Evolutionary conservation across 805 yeast genomes (phyloP).

Genomic region (Metschnikowia bowlesiae): DNA sequence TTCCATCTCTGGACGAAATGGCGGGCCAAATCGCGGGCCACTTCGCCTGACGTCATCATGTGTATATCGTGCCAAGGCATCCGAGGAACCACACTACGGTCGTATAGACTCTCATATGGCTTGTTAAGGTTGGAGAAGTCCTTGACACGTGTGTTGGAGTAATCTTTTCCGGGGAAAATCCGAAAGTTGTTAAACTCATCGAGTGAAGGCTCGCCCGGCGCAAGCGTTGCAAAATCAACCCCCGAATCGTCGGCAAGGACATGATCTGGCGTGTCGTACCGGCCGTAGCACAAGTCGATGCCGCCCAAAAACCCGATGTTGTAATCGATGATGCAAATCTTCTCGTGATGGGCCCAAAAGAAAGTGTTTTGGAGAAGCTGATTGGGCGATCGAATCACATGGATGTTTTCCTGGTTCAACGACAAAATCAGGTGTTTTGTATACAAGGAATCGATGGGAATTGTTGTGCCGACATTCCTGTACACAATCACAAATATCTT

Average conservation of each 20-base stretch:
- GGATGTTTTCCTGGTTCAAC: conserved; percentile 74
- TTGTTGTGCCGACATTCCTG: conserved; percentile 89
- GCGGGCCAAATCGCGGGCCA: conserved; percentile 87
- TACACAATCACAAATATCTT: conserved; percentile 88
- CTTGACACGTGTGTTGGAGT: conserved; percentile 89
- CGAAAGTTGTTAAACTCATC: conserved; percentile 50
- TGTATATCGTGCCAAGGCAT: conserved; percentile 99
- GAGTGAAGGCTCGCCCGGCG: conserved; percentile 27
- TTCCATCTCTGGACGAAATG: conserved; percentile 99
- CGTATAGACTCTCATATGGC: conserved; percentile 91
- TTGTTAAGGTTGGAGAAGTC: conserved; percentile 78
- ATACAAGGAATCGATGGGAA: conserved; percentile 90
- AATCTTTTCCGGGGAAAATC: conserved; percentile 93
- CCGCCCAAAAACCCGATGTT: conserved; percentile 92
- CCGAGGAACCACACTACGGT: conserved; percentile 73
- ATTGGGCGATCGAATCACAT: conserved; percentile 90
- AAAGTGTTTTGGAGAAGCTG: conserved; percentile 88
- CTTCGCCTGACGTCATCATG: conserved; percentile 90
- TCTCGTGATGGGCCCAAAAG: conserved; percentile 99
- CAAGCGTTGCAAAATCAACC: conserved; percentile 29
- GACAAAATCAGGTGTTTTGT: conserved; percentile 89
- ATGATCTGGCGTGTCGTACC: conserved; percentile 96
- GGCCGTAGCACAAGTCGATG: conserved; percentile 89
- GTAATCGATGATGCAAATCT: conserved; percentile 79
- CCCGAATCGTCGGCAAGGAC: conserved; percentile 72